These are phyloP conservation scores for Hymenotorrendiella dingleyae DNA, from an alignment of 2,329 filamentous ascomycete genomes.

Conservation along the genomic window DNA sequence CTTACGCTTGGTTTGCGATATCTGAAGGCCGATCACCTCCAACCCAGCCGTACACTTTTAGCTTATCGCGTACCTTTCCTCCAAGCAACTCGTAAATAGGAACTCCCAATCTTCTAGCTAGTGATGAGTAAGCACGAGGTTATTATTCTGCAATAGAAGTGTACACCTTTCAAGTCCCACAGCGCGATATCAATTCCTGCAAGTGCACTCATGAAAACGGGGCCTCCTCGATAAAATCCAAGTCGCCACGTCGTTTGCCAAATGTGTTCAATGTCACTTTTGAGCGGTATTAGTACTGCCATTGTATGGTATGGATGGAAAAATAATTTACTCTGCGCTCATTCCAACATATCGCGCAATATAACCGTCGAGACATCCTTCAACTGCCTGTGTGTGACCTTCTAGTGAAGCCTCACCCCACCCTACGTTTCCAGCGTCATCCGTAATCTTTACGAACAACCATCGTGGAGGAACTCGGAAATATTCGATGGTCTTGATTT, in stretches of 20 bases:
- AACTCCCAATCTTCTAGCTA: slow-evolving; percentile 52
- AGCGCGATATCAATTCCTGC: slow-evolving; percentile 74
- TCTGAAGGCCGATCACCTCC: slow-evolving; percentile 67
- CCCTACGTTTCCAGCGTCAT: slow-evolving; percentile 56
- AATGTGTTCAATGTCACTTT: slow-evolving; percentile 70
- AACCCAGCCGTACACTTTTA: slow-evolving; percentile 74
- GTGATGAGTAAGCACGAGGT: slow-evolving; percentile 1
- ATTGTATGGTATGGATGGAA: not conserved
- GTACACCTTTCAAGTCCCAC: slow-evolving; percentile 25
- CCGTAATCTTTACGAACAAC: slow-evolving; percentile 72
- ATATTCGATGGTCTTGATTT: slow-evolving; percentile 63
- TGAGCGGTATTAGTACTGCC: not conserved
- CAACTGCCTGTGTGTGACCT: slow-evolving; percentile 67
- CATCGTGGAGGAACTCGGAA: slow-evolving; percentile 70
- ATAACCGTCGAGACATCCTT: slow-evolving; percentile 66
- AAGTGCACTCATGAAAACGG: slow-evolving; percentile 74
- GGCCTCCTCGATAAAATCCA: slow-evolving; percentile 71
- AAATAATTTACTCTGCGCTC: slow-evolving; percentile 58
- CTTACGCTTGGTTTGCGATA: slow-evolving; percentile 56
- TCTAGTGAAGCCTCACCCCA: slow-evolving; percentile 74
- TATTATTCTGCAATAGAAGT: not conserved
- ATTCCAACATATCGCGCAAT: slow-evolving; percentile 55
- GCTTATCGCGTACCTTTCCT: slow-evolving; percentile 63
- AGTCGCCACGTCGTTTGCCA: slow-evolving; percentile 70
- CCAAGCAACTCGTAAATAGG: slow-evolving; percentile 70